These are phyloP conservation scores for Kodamaea fukazawae DNA, from an alignment of 805 yeast genomes.

Conservation along the genomic window DNA sequence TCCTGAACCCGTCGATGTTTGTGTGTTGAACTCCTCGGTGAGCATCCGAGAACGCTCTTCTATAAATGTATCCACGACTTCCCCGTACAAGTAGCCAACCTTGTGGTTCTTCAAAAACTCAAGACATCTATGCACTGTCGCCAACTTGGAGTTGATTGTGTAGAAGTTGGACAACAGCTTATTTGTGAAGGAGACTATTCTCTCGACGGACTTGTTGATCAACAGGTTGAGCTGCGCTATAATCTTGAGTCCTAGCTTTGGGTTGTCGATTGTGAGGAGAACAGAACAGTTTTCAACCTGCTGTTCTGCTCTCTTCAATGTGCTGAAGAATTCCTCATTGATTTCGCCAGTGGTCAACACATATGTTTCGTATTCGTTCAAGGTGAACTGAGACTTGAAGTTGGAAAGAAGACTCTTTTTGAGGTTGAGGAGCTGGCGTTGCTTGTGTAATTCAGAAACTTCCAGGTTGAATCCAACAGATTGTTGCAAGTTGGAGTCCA, in stretches of 20 bases:
- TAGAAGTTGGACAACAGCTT: constrained; percentile 32
- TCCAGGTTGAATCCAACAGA: constrained; percentile 23
- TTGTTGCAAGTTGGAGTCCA: constrained; percentile 24
- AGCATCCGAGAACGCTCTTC: constrained; percentile 65
- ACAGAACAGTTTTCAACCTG: constrained; percentile 69
- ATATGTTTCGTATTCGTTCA: constrained; percentile 71
- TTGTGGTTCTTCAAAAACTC: constrained; percentile 30
- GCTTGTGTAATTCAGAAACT: constrained; percentile 25
- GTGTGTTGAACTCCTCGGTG: constrained; percentile 64
- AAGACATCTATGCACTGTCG: constrained; percentile 31
- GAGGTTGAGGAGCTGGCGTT: constrained; percentile 35
- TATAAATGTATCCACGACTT: constrained; percentile 59
- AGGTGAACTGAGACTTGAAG: constrained; percentile 60
- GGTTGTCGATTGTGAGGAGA: constrained; percentile 67
- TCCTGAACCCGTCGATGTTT: constrained; percentile 18
- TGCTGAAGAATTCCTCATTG: constrained; percentile 55
- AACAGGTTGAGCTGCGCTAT: constrained; percentile 55
- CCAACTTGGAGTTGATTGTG: constrained; percentile 25
- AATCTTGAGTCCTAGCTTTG: constrained; percentile 61
- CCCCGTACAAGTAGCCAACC: constrained; percentile 48
- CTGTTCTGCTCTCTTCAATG: constrained; percentile 57
- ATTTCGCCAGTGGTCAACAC: constrained; percentile 47
- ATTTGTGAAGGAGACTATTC: constrained; percentile 29
- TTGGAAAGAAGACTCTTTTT: constrained; percentile 52
- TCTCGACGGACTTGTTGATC: constrained; percentile 40